Conservation (phyloP, 345 rosid species). For the Eucalyptus erythrocorys region DNA sequence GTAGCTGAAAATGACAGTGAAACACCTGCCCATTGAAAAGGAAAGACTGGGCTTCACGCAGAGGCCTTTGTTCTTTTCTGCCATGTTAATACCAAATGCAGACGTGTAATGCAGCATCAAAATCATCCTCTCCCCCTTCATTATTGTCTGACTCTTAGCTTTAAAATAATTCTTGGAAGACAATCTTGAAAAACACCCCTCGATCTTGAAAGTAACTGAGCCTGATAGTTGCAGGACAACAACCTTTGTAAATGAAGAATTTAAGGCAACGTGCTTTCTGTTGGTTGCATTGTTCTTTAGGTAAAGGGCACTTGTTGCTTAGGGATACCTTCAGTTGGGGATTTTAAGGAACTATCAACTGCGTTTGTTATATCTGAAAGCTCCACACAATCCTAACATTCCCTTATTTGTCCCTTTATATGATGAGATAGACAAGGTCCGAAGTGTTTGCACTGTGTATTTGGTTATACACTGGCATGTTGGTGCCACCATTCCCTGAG, state of each 20-base stretch:
- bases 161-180: not conserved
- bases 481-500: not conserved
- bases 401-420: not conserved
- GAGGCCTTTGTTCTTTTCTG: not conserved
- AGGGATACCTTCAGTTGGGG: constrained; percentile 4
- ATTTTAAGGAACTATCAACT: constrained; percentile 18
- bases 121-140: not conserved
- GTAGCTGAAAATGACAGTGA: not conserved
- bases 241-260: not conserved
- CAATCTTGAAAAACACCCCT: not conserved
- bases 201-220: not conserved
- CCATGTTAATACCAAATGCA: not conserved
- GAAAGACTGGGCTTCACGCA: not conserved
- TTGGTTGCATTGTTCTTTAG: constrained; percentile 15
- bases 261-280: not conserved
- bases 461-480: not conserved
- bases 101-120: not conserved
- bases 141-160: not conserved
- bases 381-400: constrained; percentile 1
- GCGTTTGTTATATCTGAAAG: constrained; percentile 5
- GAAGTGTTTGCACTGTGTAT: not conserved
- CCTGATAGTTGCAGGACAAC: not conserved
- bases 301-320: constrained; percentile 49
- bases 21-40: not conserved
- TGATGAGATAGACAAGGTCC: not conserved